Base-by-base conservation (phyloP, 148 eudicot species). In the Polygonum maritimum region DNA sequence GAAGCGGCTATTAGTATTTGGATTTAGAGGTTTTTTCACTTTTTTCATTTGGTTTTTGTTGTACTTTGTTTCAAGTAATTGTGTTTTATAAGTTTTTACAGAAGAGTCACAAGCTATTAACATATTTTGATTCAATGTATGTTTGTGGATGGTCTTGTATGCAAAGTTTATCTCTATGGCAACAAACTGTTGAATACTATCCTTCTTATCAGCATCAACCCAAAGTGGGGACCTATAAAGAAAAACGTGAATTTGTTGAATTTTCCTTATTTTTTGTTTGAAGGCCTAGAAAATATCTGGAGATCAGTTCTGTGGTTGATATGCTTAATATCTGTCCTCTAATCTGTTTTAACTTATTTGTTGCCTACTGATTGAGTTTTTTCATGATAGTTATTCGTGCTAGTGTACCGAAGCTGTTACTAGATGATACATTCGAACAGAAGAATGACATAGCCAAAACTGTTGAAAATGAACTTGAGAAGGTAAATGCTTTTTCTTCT, bases 361-460 rank as follows among this genome's bases (percentile, higher is more conserved):
- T 49, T 38, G 38, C 45, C 3, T 54, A 45, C 63, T 76, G 33
- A 76, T 16, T 76, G 45, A 2, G 14, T 33, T 26, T 75, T 31
- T 57, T 73, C 76, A 18, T 44, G n/a, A 67, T 82, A 90, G 92
- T 90, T 70, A 87, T 88, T 76, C 87, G 92, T 76, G 92, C 88
- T 36, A 82, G 85, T 78, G 90, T 88, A 57, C 94, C 94, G 18
- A 88, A 87, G 77, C 62, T 88, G 84, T 48, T 77, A 47, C 84
- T 90, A 26, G 94, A 90, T 80, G 67, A 82, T 78, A 81, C 80
- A 15, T 90, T 90, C 78, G 94, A 88, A 86, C 94, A 90, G 79
- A 90, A 90, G 84, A 90, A 86, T 90, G 94, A 90, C 11, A 88
- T 90, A 76, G 94, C 94, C 33, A 90, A 81, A 79, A 86, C 92